These are phyloP conservation scores for Fusarium multiceps DNA, from an alignment of 2,329 filamentous ascomycete species.

Conservation along the genomic window DNA sequence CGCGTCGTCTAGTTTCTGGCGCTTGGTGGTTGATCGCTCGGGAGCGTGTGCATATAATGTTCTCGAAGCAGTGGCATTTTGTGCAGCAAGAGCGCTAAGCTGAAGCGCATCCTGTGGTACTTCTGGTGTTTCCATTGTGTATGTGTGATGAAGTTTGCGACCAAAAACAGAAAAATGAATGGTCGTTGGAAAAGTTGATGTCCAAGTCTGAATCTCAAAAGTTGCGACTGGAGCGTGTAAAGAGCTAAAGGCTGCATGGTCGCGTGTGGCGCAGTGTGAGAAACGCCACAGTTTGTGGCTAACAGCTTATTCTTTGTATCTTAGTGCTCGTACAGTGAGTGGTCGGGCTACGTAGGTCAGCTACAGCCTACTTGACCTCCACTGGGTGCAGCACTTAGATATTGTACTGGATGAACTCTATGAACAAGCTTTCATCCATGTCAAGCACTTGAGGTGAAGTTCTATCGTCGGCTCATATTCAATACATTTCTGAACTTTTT, in stretches of 20 bases:
- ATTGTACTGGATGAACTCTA: neutral
- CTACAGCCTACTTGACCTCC: slow-evolving; percentile 5
- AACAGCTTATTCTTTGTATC: slow-evolving; percentile 1
- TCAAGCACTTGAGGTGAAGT: neutral
- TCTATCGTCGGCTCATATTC: neutral
- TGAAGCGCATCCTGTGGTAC: slow-evolving; percentile 49
- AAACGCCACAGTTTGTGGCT: slow-evolving; percentile 37
- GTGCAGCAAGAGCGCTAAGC: slow-evolving; percentile 50
- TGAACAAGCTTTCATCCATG: slow-evolving; percentile 4
- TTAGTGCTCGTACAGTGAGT: neutral
- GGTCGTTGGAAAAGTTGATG: slow-evolving; percentile 36
- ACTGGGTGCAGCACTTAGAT: neutral
- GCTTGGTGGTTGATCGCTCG: slow-evolving; percentile 49
- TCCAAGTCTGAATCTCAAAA: slow-evolving; percentile 20
- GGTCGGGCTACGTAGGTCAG: slow-evolving; percentile 16
- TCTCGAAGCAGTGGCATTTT: slow-evolving; percentile 51
- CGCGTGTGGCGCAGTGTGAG: slow-evolving; percentile 46
- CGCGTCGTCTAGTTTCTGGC: slow-evolving; percentile 53
- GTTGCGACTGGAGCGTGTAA: slow-evolving; percentile 35
- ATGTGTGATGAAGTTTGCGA: slow-evolving; percentile 10
- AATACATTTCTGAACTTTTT: neutral
- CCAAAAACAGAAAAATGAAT: slow-evolving; percentile 1
- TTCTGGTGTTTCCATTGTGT: slow-evolving; percentile 51
- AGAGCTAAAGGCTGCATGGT: slow-evolving; percentile 47
- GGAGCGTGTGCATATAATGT: slow-evolving; percentile 48